phyloP scores from a whole-genome alignment of 805 yeast genomes.

The Lipomyces oligophaga region DNA sequence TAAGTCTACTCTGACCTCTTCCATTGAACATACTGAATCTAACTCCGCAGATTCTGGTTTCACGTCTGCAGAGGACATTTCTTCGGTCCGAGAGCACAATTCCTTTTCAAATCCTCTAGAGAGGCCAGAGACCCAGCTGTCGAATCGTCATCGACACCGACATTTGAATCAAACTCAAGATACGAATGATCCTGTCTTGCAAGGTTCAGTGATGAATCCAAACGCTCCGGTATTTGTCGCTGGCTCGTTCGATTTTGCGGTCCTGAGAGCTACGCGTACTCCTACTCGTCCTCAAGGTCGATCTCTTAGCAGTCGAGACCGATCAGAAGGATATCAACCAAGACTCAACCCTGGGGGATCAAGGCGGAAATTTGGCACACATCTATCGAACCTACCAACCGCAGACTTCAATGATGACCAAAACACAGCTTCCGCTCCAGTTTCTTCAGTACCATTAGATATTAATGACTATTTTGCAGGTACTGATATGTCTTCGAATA shows the following conservation, averaged over 20 bases:
- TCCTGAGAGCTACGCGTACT: not conserved
- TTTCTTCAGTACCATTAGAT: constrained; percentile 12
- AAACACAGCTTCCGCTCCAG: too few relatives aligned
- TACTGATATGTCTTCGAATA: constrained; percentile 6
- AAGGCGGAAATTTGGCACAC: constrained; percentile 10
- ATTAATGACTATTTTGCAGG: constrained; percentile 16
- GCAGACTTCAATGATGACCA: constrained; percentile 1
- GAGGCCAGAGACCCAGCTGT: too few relatives aligned
- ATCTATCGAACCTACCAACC: constrained; percentile 1
- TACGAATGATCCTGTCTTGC: not conserved
- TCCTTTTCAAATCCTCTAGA: too few relatives aligned
- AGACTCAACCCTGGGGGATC: not conserved
- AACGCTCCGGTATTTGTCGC: constrained; percentile 5
- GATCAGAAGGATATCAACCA: not conserved
- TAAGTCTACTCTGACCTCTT: too few relatives aligned
- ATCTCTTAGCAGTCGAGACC: not conserved
- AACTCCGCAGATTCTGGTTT: too few relatives aligned
- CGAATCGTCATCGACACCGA: constrained; percentile 2
- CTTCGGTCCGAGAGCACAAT: too few relatives aligned
- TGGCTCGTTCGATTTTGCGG: not conserved
- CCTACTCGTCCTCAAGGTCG: constrained; percentile 5
- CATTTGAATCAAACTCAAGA: not conserved
- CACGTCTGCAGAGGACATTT: too few relatives aligned
- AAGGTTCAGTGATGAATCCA: not conserved
- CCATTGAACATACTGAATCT: too few relatives aligned